A percentile compares a stretch with the other conserved stretches of the same genome.
phyloP scores from a whole-genome alignment of 1,284 basidiomycete species.

The Ganoderma multipileum region DNA sequence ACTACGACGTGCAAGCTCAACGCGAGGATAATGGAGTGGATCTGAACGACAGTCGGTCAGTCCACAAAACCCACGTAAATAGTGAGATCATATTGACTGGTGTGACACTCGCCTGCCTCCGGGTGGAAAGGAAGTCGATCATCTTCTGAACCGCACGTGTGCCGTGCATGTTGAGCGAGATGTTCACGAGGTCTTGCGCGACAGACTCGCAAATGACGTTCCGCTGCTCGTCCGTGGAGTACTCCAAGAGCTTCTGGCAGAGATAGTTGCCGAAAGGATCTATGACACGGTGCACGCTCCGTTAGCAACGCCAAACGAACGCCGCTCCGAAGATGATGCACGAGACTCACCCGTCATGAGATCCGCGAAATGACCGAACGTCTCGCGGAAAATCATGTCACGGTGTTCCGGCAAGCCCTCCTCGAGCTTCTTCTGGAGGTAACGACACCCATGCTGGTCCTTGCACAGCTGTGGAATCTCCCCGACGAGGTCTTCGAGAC shows the following conservation, averaged over 20 bases:
- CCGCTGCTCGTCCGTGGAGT: slow-evolving; percentile 97
- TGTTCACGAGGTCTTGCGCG: slow-evolving; percentile 95
- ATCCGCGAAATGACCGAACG: slow-evolving; percentile 97
- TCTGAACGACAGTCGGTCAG: slow-evolving; percentile 87
- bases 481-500: slow-evolving; percentile 94
- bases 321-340: slow-evolving; percentile 10
- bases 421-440: slow-evolving; percentile 98
- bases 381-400: slow-evolving; percentile 99
- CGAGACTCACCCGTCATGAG: slow-evolving; percentile 87
- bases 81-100: slow-evolving; percentile 38
- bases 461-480: slow-evolving; percentile 96
- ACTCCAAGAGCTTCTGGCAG: slow-evolving; percentile 98
- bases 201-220: slow-evolving; percentile 98
- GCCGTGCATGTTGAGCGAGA: slow-evolving; percentile 99
- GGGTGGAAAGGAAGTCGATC: slow-evolving; percentile 99
- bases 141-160: slow-evolving; percentile 99
- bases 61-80: slow-evolving; percentile 55
- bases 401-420: slow-evolving; percentile 94
- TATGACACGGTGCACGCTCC: slow-evolving; percentile 34
- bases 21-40: slow-evolving; percentile 96
- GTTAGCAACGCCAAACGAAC: slow-evolving; percentile 6
- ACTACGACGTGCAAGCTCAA: slow-evolving; percentile 98
- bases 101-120: slow-evolving; percentile 79
- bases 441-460: slow-evolving; percentile 99
- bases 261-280: slow-evolving; percentile 99